These are phyloP conservation scores for Tilletiaria anomala DNA, from an alignment of 1,284 basidiomycete genomes.

Conservation along the genomic window DNA sequence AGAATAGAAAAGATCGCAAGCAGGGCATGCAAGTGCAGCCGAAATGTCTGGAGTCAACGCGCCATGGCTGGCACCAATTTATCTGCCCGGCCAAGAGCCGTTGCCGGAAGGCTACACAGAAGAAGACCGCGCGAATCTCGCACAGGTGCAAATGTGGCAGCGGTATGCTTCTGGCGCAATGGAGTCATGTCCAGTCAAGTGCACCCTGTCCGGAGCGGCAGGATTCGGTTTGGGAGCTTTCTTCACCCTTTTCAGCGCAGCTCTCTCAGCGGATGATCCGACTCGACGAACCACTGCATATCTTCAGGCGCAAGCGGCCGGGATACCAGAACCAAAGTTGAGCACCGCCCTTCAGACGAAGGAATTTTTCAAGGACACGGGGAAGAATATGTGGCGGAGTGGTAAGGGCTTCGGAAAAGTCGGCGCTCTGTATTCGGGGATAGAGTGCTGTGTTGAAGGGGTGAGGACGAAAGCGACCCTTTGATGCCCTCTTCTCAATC, in stretches of 20 bases:
- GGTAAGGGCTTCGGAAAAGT: constrained; percentile 92
- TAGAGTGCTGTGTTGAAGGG: constrained; percentile 89
- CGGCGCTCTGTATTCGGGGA: constrained; percentile 77
- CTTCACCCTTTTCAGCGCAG: constrained; percentile 88
- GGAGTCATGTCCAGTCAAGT: constrained; percentile 74
- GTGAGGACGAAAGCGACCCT: constrained; percentile 47
- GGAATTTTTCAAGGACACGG: constrained; percentile 86
- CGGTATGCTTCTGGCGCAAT: constrained; percentile 54
- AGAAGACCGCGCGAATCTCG: constrained; percentile 56
- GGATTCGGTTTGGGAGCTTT: constrained; percentile 86
- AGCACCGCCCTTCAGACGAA: constrained; percentile 55
- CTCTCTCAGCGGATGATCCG: constrained; percentile 90
- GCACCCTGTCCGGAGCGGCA: constrained; percentile 56
- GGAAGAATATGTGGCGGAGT: constrained; percentile 71
- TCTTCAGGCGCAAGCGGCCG: constrained; percentile 4
- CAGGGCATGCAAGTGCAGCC: too few relatives aligned
- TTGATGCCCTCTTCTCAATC: not conserved
- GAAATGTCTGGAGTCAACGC: too few relatives aligned
- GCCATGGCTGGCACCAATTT: constrained; percentile 8
- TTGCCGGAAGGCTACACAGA: constrained; percentile 66
- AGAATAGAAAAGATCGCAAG: too few relatives aligned
- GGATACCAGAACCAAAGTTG: constrained; percentile 9
- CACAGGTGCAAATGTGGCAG: constrained; percentile 62
- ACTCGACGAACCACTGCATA: constrained; percentile 16
- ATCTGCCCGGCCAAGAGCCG: constrained; percentile 43